Conservation (phyloP, 1,284 basidiomycete species). For the Ganoderma resinaceum region DNA sequence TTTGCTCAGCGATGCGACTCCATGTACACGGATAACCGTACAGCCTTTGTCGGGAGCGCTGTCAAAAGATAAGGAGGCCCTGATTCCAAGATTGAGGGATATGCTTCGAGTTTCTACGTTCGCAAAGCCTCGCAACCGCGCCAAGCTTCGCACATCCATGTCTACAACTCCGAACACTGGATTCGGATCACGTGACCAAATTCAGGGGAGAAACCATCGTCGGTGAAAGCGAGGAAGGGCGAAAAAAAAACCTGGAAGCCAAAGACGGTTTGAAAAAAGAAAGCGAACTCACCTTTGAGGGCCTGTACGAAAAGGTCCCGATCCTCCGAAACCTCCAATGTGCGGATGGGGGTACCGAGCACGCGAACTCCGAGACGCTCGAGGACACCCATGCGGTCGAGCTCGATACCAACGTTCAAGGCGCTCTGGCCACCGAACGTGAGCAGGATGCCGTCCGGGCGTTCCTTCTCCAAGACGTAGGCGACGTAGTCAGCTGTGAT, state of each 20-base stretch:
- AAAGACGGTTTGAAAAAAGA: neutral
- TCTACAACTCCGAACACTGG: neutral
- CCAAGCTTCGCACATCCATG: neutral
- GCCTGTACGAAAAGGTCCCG: conserved; percentile 98
- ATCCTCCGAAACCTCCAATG: conserved; percentile 96
- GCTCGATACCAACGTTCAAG: conserved; percentile 96
- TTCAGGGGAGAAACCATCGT: neutral
- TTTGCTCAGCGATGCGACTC: neutral
- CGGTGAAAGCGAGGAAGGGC: neutral
- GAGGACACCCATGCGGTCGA: conserved; percentile 97
- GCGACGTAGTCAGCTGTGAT: conserved; percentile 98
- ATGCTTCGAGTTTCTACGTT: neutral
- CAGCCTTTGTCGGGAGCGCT: neutral
- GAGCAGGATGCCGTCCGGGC: conserved; percentile 96
- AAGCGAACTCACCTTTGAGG: conserved; percentile 75
- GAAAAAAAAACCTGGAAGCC: neutral
- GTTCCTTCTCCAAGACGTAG: conserved; percentile 98
- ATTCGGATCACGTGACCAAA: neutral
- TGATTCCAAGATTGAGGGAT: no score
- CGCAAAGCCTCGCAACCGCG: neutral
- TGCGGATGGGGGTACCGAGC: conserved; percentile 94
- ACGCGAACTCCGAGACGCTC: conserved; percentile 96
- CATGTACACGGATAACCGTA: neutral
- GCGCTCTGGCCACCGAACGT: conserved; percentile 99
- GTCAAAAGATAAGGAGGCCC: neutral